phyloP scores from a whole-genome alignment of 306 rosid species.

The Quercus wislizeni region DNA sequence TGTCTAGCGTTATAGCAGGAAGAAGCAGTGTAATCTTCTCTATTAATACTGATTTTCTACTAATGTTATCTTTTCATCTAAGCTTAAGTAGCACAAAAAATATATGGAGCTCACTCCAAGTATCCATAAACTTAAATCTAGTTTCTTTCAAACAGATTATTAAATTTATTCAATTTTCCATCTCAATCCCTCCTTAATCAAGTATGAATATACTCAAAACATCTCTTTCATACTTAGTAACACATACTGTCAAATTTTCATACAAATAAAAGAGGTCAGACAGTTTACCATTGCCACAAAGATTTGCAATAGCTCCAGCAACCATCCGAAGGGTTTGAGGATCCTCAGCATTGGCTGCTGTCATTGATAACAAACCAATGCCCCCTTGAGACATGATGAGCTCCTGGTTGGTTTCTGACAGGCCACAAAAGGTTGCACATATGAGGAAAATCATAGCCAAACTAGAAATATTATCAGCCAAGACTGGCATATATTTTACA shows the following conservation, averaged over 20 bases:
- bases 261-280: conserved; percentile 20
- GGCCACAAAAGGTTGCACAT: conserved; percentile 23
- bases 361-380: conserved; percentile 72
- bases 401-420: conserved; percentile 96
- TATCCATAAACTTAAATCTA: not conserved
- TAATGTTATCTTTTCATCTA: not conserved
- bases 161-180: not conserved
- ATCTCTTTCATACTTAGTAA: conserved; percentile 1
- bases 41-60: not conserved
- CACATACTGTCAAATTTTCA: conserved; percentile 8
- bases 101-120: not conserved
- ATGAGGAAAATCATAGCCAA: conserved; percentile 3
- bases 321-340: conserved; percentile 98
- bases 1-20: not conserved
- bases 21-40: not conserved
- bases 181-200: not conserved
- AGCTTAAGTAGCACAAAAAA: not conserved
- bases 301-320: conserved; percentile 98
- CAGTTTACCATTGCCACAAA: conserved; percentile 89
- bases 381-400: conserved; percentile 97
- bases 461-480: conserved; percentile 14
- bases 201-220: not conserved
- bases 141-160: not conserved
- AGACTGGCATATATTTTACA: not conserved
- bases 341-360: conserved; percentile 86